Percentiles rank a stretch among this genome's conserved stretches.
Conservation (phyloP, 495 filamentous ascomycete genomes). For the Penicillium canescens region DNA sequence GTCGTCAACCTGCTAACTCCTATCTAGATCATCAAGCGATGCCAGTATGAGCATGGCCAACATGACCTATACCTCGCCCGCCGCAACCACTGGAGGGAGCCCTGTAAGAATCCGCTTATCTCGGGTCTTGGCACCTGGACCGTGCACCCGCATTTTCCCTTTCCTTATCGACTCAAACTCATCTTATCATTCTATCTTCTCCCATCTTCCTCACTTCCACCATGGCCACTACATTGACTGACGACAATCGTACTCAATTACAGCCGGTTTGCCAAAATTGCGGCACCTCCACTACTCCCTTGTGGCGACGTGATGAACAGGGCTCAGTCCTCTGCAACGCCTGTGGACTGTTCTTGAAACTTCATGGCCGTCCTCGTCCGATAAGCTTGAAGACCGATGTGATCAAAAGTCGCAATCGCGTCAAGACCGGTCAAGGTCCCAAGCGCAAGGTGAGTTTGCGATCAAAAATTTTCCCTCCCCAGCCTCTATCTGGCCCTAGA, state of each 20-base stretch:
- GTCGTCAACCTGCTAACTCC: constrained; percentile 29
- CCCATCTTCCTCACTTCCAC: constrained; percentile 28
- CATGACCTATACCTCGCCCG: constrained; percentile 65
- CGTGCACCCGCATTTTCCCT: constrained; percentile 28
- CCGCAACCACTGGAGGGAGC: constrained; percentile 61
- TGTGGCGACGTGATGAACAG: constrained; percentile 96
- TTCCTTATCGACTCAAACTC: constrained; percentile 51
- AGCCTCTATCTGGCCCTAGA: constrained; percentile 8
- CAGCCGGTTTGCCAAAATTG: constrained; percentile 99
- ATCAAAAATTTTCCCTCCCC: constrained; percentile 27
- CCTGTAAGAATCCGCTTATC: constrained; percentile 3
- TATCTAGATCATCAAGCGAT: constrained; percentile 52
- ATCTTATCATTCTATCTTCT: constrained; percentile 48
- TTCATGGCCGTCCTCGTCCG: constrained; percentile 89
- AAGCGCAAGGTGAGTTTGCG: constrained; percentile 78
- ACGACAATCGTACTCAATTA: constrained; percentile 57
- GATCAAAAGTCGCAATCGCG: constrained; percentile 98
- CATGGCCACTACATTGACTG: constrained; percentile 60
- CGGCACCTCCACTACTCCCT: constrained; percentile 87
- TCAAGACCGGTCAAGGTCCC: constrained; percentile 84
- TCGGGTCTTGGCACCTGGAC: constrained; percentile 39
- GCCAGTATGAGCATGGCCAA: constrained; percentile 52
- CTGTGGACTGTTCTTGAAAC: constrained; percentile 95
- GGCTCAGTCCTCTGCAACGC: constrained; percentile 99
- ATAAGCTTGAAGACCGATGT: constrained; percentile 98